Evolutionary conservation across 768 basidiomycete genomes (phyloP), one percentile per base, ranked within the genome.

Genomic region (Trametes sanguinea): DNA sequence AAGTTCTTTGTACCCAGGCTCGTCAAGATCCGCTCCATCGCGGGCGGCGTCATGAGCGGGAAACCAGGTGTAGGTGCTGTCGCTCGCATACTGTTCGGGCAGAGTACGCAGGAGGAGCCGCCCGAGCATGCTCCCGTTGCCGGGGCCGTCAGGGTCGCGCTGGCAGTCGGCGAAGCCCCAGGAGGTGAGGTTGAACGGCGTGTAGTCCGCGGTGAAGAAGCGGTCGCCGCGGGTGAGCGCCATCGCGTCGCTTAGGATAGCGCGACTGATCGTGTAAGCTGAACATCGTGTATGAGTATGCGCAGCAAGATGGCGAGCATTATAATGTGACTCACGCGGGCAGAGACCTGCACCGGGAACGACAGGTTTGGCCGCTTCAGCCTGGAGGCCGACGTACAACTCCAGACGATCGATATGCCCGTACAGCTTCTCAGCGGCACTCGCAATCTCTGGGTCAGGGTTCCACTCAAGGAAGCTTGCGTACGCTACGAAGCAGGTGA

Each of bases 121-220:
- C 6, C 88, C 90, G 43, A 93, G 82, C 11, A 83, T 88, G 72
- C 87, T 88, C 22, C 91, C 91, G 65, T 88, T 89, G 30, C 90
- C 90, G 60, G 85, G 87, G 3, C 82, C 90, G 42, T 78, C 78
- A 32, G 85, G 76, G 66, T 92, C 85, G 59, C 90, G 85, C 65
- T 91, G 88, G 71, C 89, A 90, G 72, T 94, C 92, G 22, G 85
- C 82, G 68, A 89, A 92, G 40, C 92, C 92, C 92, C 92, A 94
- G 3, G 89, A 76, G 2, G 92, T 94, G 69, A 92, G 69, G 71
- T 93, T 93, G 76, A 77, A 83, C 1, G 92, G 87, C 0, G 92
- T 94, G 71, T 84, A 89, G 69, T 94, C 92, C 30, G 89, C 79
- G 0, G 90, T 94, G 75, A 84, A 91, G 79, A 85, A 89, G 55